Conservation (phyloP, 352 stramenopile genomes). For the Pythium periplocum region DNA sequence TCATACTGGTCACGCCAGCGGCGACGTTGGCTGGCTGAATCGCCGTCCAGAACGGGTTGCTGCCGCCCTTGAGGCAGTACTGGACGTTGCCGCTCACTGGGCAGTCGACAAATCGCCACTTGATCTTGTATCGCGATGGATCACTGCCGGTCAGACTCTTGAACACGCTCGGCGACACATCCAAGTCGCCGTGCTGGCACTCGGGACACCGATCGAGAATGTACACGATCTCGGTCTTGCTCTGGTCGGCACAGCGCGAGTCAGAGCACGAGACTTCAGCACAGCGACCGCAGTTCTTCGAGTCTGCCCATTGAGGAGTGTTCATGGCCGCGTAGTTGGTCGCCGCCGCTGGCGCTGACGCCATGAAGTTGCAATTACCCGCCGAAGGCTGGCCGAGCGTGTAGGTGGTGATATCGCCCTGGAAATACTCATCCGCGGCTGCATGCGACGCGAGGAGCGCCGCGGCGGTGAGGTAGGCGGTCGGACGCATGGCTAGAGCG, state of each 20-base stretch:
- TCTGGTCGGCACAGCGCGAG: slow-evolving; percentile 35
- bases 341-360: slow-evolving; percentile 9
- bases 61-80: slow-evolving; percentile 65
- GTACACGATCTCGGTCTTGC: slow-evolving; percentile 39
- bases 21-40: slow-evolving; percentile 57
- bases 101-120: slow-evolving; percentile 70
- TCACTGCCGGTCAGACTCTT: slow-evolving; percentile 54
- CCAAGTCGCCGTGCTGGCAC: slow-evolving; percentile 51
- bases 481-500: neutral
- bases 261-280: slow-evolving; percentile 61
- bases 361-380: slow-evolving; percentile 26
- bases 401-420: slow-evolving; percentile 22
- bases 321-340: slow-evolving; percentile 67
- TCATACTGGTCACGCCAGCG: slow-evolving; percentile 46
- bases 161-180: slow-evolving; percentile 64
- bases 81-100: slow-evolving; percentile 42
- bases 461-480: no score
- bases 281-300: slow-evolving; percentile 61
- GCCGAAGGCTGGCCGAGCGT: slow-evolving; percentile 8
- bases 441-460: no score
- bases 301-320: slow-evolving; percentile 50
- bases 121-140: slow-evolving; percentile 46
- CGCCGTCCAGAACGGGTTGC: slow-evolving; percentile 50
- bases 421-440: slow-evolving; percentile 10
- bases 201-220: slow-evolving; percentile 71